Base-by-base conservation (phyloP, 2,329 filamentous ascomycete species). In the Samsoniella hepiali region DNA sequence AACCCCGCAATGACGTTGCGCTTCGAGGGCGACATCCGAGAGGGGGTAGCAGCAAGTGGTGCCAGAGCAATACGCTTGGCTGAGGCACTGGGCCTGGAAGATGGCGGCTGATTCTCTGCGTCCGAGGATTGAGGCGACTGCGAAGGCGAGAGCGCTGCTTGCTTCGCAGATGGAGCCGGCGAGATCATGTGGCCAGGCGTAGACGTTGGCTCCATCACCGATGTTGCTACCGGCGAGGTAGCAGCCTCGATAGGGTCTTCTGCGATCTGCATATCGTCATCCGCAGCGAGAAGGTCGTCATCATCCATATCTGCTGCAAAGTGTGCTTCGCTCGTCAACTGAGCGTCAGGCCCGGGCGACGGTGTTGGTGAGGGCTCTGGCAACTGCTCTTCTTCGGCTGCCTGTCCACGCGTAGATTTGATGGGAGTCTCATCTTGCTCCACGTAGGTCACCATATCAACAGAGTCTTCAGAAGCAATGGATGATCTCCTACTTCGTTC, bases 71-170 rank as follows among this genome's bases (percentile, higher is more conserved):
- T 73, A 6, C 81, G 78, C 71, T 81, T 82, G 56, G 76, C 69
- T 65, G 75, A 72, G 65, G 77, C 59, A 68, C 77, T 81, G 59
- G 83, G 84, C 60, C 81, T 84, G 5, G 87, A 87, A 1, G 89
- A 90, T 0, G 91, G 91, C 1, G 90, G 90, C 55, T 85, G 87
- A 68, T 94, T 94, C 73, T 95, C 91, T 0, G 89, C 89, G 71
- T 95, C 89, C 0, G 91, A 93, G 1, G 90, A 89, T 68, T 91
- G 90, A 0, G 88, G 88, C 1, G 90, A 90, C 22, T 84, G 83
- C 0, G 88, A 90, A 0, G 87, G 88, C 0, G 85, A 86, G 6
- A 84, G 68, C 1, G 76, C 84, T 13, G 84, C 74, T 66, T 87
- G 84, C 62, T 79, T 81, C 11, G 83, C 81, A 5, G 80, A 79